These are phyloP conservation scores for Nicotiana benthamiana DNA, from an alignment of 257 asterid genomes.

Conservation along the genomic window DNA sequence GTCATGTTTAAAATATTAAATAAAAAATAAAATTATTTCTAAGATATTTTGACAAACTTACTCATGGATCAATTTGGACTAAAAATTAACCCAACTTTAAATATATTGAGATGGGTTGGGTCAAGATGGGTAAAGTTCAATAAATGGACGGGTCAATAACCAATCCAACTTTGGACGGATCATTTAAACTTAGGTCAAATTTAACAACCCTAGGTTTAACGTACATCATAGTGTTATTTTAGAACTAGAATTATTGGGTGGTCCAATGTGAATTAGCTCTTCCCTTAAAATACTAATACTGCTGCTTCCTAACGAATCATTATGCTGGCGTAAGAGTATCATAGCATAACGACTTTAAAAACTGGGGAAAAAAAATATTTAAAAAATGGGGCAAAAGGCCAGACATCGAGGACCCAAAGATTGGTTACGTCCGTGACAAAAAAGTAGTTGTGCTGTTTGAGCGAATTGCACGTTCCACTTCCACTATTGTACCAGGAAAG, in stretches of 20 bases:
- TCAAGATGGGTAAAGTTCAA: too few relatives aligned
- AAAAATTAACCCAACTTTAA: too few relatives aligned
- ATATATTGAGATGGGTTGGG: too few relatives aligned
- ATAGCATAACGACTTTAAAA: background rate
- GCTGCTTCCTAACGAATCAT: background rate
- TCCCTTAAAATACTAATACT: conserved; percentile 12
- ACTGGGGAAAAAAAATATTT: background rate
- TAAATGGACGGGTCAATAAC: too few relatives aligned
- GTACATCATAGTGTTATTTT: conserved; percentile 20
- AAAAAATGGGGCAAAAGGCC: background rate
- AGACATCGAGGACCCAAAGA: background rate
- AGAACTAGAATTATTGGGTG: conserved; percentile 33
- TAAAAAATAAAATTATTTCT: too few relatives aligned
- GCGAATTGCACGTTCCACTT: background rate
- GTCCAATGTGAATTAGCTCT: conserved; percentile 17
- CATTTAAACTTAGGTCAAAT: too few relatives aligned
- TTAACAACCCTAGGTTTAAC: too few relatives aligned
- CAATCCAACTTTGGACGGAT: too few relatives aligned
- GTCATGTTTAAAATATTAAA: too few relatives aligned
- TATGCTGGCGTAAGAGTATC: background rate
- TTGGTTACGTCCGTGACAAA: background rate
- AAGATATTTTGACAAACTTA: too few relatives aligned
- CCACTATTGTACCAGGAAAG: background rate
- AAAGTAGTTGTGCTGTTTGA: background rate
- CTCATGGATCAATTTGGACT: too few relatives aligned